Conservation (phyloP, 768 basidiomycete species). For the Mrakia frigida region DNA sequence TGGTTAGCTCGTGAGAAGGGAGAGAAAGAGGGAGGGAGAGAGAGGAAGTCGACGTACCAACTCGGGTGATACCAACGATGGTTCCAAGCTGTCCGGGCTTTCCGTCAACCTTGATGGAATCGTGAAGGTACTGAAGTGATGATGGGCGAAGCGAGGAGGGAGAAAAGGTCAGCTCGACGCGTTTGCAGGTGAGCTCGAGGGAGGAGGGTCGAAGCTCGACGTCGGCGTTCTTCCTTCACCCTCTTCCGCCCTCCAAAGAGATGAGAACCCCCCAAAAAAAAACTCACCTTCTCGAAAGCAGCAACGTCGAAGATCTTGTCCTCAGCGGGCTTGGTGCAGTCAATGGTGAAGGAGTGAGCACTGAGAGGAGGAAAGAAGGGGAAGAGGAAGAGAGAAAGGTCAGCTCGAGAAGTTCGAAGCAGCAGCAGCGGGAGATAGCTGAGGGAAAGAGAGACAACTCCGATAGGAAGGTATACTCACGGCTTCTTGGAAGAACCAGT, state of each 20-base stretch:
- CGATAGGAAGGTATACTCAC: background rate
- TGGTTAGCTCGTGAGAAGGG: background rate
- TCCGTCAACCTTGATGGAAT: slow-evolving; percentile 36
- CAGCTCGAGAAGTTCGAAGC: background rate
- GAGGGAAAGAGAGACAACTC: background rate
- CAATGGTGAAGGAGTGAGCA: slow-evolving; percentile 28
- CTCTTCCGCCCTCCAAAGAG: no score
- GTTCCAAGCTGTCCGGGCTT: slow-evolving; percentile 52
- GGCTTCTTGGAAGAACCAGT: slow-evolving; percentile 29
- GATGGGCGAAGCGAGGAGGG: no score
- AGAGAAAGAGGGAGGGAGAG: background rate
- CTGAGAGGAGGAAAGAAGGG: background rate
- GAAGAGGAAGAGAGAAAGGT: background rate
- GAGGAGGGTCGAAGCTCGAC: background rate
- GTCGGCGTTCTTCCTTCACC: no score
- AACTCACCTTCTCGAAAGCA: slow-evolving; percentile 30
- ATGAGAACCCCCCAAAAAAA: background rate
- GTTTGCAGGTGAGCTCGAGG: background rate
- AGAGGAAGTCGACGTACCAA: slow-evolving; percentile 55
- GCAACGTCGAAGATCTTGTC: slow-evolving; percentile 33
- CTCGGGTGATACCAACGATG: slow-evolving; percentile 74
- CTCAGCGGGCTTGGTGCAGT: slow-evolving; percentile 34
- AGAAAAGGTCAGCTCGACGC: background rate
- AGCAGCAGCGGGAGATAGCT: background rate
- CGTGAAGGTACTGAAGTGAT: slow-evolving; percentile 30